Evolutionary conservation across 108 stramenopile genomes (phyloP).

Genomic region (Skeletonema grethae): DNA sequence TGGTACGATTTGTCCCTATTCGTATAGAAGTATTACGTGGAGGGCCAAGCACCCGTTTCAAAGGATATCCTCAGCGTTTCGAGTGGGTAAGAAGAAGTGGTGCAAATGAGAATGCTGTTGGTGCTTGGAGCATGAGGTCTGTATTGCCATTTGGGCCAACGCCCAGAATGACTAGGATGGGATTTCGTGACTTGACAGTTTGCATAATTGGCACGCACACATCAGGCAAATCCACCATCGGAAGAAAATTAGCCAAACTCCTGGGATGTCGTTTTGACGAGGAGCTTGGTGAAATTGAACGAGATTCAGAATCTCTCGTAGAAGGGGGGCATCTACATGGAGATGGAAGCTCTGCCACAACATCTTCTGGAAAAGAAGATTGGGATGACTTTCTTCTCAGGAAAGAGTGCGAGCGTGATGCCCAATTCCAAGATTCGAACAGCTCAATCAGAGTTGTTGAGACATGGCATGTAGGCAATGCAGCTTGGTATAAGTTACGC

Average conservation of each 20-base stretch:
- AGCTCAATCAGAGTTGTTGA: constrained; percentile 28
- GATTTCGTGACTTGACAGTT: constrained; percentile 15
- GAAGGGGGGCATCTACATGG: constrained; percentile 29
- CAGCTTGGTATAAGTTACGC: constrained; percentile 25
- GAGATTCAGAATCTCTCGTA: constrained; percentile 16
- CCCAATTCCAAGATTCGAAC: neutral
- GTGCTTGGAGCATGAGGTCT: constrained; percentile 4
- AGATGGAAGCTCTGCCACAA: constrained; percentile 20
- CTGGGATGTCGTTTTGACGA: constrained; percentile 24
- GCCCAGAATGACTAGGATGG: neutral
- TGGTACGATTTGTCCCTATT: constrained; percentile 32
- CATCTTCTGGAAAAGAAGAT: neutral
- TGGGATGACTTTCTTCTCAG: constrained; percentile 33
- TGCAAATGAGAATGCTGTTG: neutral
- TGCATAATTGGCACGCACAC: constrained; percentile 33
- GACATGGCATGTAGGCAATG: constrained; percentile 38
- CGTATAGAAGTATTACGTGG: constrained; percentile 37
- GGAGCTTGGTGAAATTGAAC: constrained; percentile 30
- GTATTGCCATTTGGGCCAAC: neutral
- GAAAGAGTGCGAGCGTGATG: constrained; percentile 21
- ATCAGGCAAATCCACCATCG: constrained; percentile 32
- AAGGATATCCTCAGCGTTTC: constrained; percentile 20
- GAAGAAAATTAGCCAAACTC: constrained; percentile 18
- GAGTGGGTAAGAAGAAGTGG: constrained; percentile 7
- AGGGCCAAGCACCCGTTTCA: constrained; percentile 32